Evolutionary conservation across 1,284 basidiomycete genomes (phyloP).

Genomic region (Ceratobasidium theobromae): DNA sequence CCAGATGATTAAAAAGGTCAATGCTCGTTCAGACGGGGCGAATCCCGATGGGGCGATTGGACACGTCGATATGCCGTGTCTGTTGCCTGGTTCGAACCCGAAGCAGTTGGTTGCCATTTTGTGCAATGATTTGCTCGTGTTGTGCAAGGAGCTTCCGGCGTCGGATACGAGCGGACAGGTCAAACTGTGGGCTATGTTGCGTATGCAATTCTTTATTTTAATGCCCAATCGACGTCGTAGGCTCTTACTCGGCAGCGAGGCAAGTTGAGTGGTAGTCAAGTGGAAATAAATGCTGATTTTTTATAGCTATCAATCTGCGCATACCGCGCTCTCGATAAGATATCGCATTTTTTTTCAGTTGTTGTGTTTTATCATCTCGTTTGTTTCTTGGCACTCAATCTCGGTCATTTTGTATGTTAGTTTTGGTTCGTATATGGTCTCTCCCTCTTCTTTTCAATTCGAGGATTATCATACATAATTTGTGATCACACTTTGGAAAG

Average conservation of each 20-base stretch:
- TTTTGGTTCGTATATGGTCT: too few species aligned
- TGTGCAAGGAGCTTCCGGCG: conserved; percentile 82
- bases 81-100: conserved; percentile 78
- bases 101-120: conserved; percentile 75
- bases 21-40: conserved; percentile 80
- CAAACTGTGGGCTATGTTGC: conserved; percentile 77
- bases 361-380: too few species aligned
- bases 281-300: conserved; percentile 26
- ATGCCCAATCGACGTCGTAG: conserved; percentile 76
- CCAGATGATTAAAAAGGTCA: conserved; percentile 85
- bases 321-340: conserved; percentile 55
- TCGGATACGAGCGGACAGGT: too few species aligned
- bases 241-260: conserved; percentile 89
- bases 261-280: conserved; percentile 45
- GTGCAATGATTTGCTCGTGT: conserved; percentile 92
- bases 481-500: too few species aligned
- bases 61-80: conserved; percentile 83
- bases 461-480: too few species aligned
- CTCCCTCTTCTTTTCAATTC: too few species aligned
- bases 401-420: too few species aligned
- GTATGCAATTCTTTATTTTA: conserved; percentile 91
- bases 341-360: not conserved
- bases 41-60: conserved; percentile 73
- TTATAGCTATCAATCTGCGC: conserved; percentile 61
- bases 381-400: too few species aligned